These are phyloP conservation scores for Wallacemonas collosoma DNA, from an alignment of 208 protist species.

Conservation along the genomic window DNA sequence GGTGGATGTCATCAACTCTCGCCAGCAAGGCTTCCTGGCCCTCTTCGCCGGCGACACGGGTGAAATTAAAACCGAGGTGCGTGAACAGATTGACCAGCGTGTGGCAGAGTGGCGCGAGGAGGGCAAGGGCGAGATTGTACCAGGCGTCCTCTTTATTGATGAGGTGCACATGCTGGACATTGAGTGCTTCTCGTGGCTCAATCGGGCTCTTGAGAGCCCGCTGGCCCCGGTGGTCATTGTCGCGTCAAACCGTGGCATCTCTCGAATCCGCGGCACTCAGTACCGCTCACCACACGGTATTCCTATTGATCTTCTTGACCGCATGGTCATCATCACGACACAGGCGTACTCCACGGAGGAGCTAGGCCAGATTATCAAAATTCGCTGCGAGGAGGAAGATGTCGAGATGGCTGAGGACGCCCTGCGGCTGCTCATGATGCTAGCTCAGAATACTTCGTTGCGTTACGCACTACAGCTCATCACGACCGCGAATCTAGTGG, in stretches of 20 bases:
- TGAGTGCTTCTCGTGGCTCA: conserved; percentile 99
- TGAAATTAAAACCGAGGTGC: conserved; percentile 99
- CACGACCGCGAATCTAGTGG: conserved; percentile 96
- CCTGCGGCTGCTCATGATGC: conserved; percentile 94
- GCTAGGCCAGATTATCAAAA: conserved; percentile 96
- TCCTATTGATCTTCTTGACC: conserved; percentile 98
- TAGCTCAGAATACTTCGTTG: conserved; percentile 97
- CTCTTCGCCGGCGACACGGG: conserved; percentile 99
- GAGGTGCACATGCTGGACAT: conserved; percentile 99
- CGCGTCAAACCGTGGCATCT: conserved; percentile 99
- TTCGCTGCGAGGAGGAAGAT: conserved; percentile 99
- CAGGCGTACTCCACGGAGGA: conserved; percentile 96
- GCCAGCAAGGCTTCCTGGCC: conserved; percentile 99
- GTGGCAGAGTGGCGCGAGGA: conserved; percentile 99
- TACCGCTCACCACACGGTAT: conserved; percentile 99
- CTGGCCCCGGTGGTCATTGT: conserved; percentile 99
- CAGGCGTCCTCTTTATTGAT: conserved; percentile 97
- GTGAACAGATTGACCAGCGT: conserved; percentile 99
- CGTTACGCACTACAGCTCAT: conserved; percentile 99
- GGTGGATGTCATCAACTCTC: conserved; percentile 99
- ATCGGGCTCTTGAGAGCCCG: conserved; percentile 98
- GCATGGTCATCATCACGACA: conserved; percentile 99
- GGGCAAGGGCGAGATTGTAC: conserved; percentile 99
- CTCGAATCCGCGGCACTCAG: conserved; percentile 98
- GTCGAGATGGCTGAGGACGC: conserved; percentile 98